Evolutionary conservation across 768 basidiomycete species (phyloP).

Genomic region (Hygrocybe punicea): DNA sequence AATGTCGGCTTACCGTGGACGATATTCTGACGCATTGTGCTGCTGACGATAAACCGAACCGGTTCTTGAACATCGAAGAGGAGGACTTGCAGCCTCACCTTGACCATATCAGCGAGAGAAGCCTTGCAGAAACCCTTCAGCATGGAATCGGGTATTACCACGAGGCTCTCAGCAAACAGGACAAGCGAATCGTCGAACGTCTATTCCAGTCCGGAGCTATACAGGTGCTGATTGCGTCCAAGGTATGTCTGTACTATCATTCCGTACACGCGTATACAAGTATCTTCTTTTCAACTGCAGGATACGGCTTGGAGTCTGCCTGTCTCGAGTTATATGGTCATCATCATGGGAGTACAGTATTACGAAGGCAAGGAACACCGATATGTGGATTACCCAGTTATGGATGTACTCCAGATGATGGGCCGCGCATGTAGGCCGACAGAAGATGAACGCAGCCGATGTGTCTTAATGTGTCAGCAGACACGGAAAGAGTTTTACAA

Average conservation of each 20-base stretch:
- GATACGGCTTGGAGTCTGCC: constrained; percentile 97
- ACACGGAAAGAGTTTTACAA: constrained; percentile 99
- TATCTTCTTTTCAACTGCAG: constrained; percentile 36
- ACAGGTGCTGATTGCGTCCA: constrained; percentile 90
- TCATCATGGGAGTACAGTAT: constrained; percentile 98
- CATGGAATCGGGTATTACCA: constrained; percentile 96
- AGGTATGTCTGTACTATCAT: constrained; percentile 48
- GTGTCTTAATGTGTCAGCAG: constrained; percentile 96
- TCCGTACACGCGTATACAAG: neutral
- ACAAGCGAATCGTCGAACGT: constrained; percentile 90
- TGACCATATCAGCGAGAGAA: constrained; percentile 74
- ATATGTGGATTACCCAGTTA: constrained; percentile 96
- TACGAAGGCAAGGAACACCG: constrained; percentile 98
- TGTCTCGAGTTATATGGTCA: constrained; percentile 92
- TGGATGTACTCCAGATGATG: constrained; percentile 99
- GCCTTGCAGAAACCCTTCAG: constrained; percentile 73
- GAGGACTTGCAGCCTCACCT: constrained; percentile 84
- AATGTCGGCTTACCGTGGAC: constrained; percentile 90
- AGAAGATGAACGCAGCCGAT: constrained; percentile 86
- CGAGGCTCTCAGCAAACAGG: constrained; percentile 86
- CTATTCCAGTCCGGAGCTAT: constrained; percentile 93
- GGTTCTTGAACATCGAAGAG: constrained; percentile 86
- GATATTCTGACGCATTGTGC: constrained; percentile 85
- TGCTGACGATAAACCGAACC: constrained; percentile 78
- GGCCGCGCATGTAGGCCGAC: constrained; percentile 91